A percentile compares a stretch with the other conserved stretches of the same genome.
Conservation (phyloP, 1,284 basidiomycete species). For the Cystobasidium sp. region DNA sequence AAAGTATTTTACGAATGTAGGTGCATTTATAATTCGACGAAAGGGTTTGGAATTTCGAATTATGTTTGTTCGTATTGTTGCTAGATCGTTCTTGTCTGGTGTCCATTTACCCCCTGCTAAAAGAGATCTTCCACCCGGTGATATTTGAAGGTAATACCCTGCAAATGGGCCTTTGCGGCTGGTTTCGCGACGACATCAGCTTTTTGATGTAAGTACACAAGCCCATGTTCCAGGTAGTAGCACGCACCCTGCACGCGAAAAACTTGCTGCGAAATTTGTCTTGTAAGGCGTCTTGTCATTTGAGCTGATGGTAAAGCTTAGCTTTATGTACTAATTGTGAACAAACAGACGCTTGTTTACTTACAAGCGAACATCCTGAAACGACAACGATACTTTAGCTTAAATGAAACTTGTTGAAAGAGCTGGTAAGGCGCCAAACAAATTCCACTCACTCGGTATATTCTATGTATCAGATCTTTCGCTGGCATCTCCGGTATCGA, state of each 20-base stretch:
- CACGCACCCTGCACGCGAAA: constrained; percentile 52
- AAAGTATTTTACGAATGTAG: constrained; percentile 54
- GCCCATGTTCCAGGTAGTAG: constrained; percentile 47
- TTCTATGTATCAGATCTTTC: constrained; percentile 56
- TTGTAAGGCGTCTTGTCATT: constrained; percentile 51
- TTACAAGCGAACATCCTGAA: constrained; percentile 34
- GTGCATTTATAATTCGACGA: constrained; percentile 50
- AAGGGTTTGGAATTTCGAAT: constrained; percentile 52
- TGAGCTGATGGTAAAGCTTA: neutral
- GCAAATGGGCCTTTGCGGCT: constrained; percentile 45
- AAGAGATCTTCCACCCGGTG: constrained; percentile 50
- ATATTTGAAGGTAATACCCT: constrained; percentile 44
- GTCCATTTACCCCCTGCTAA: constrained; percentile 56
- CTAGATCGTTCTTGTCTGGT: constrained; percentile 53
- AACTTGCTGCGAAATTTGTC: constrained; percentile 45
- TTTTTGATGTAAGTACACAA: neutral
- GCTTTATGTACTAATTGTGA: neutral
- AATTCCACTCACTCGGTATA: constrained; percentile 51
- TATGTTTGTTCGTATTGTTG: constrained; percentile 53
- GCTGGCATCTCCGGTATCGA: constrained; percentile 55
- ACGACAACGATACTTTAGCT: neutral
- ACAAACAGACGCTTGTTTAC: neutral
- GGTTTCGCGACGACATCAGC: neutral
- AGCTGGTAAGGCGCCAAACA: too few species aligned
- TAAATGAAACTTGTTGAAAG: neutral